Base-by-base conservation (phyloP, 495 filamentous ascomycete species). In the Corynascus novoguineensis region DNA sequence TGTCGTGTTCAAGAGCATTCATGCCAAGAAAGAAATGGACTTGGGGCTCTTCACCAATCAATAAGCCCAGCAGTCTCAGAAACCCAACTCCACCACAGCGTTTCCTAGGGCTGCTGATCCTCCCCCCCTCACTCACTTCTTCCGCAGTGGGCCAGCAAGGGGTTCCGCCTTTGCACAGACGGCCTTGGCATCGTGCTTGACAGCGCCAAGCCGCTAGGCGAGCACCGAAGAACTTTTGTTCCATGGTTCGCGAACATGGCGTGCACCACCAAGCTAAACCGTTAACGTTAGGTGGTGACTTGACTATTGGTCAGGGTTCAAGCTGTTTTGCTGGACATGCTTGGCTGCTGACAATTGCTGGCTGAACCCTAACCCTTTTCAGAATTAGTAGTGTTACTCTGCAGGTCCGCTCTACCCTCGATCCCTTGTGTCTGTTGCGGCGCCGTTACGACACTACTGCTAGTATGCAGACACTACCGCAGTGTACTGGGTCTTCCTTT, bases 281-380 rank as follows among this genome's bases (percentile, higher is more conserved):
- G 12, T 15, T 15, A 2, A 2, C 19, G 1, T 8, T 10, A 8
- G 42, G n/a, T n/a, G n/a, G n/a, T n/a, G n/a, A n/a, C n/a, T 41
- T 9, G 35, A 21, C 48, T 22, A 50, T 50, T 50, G 48, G 48
- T 22, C 0, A 17, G 10, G 48, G 37, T 2, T 34, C 48, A n/a
- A n/a, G n/a, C n/a, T n/a, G n/a, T n/a, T n/a, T n/a, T n/a, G n/a
- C n/a, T n/a, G n/a, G n/a, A n/a, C n/a, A n/a, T 37, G 48, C 5
- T 24, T 38, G 12, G 32, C 3, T 27, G 48, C 32, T 35, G 19
- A 12, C 25, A 22, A 0, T 24, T 50, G 11, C 27, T 32, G 37
- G 50, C 27, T 32, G 25, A 53, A 44, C 50, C 50, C 50, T 53
- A 53, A 53, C 50, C 50, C 50, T 53, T 53, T 44, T 4, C 32